Base-by-base conservation (phyloP, 179 eudicot genomes). In the Sideroxylon spinosum region DNA sequence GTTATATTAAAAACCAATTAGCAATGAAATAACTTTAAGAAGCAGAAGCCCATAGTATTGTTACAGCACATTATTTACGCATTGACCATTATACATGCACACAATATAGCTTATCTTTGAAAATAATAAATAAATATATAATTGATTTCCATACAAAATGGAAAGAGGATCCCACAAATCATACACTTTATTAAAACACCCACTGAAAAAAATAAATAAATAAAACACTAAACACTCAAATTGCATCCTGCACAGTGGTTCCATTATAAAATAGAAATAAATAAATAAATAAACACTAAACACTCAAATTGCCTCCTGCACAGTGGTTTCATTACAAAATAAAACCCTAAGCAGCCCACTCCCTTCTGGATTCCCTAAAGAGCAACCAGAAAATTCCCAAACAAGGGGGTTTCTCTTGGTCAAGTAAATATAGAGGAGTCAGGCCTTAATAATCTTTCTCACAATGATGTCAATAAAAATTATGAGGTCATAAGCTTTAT, bases 11-110 rank as follows among this genome's bases (percentile, higher is more conserved):
- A 44, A 46, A 16, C 29, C 25, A 56, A 60, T 23, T 56, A 60
- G 17, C 20, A 60, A 23, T 37, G 28, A 28, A 59, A 67, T 29
- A 62, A 59, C 32, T 48, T 37, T 19, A 9, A 80, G 19, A 59
- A 56, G 13, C 48, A 71, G 6, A 26, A 26, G 44, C 57, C 16
- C 4, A 46, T 29, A n/a, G 50, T 23, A 61, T 59, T 49, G 59
- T 76, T 8, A 75, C n/a, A 48, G 1, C 68, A 79, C 13, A 59
- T 25, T 44, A 67, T 56, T 76, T 69, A 49, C 37, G 50, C 48
- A 53, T n/a, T 32, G 65, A 69, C 20, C 79, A 6, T 4, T 49
- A 19, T 19, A 63, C 0, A 73, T 14, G 57, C 9, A 49, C 28
- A n/a, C n/a, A n/a, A n/a, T n/a, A 49, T 19, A 5, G 7, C 49